Evolutionary conservation across 169 alveolate genomes (phyloP), one percentile per base, ranked within the genome.

Genomic region (Eimeria zaria): DNA sequence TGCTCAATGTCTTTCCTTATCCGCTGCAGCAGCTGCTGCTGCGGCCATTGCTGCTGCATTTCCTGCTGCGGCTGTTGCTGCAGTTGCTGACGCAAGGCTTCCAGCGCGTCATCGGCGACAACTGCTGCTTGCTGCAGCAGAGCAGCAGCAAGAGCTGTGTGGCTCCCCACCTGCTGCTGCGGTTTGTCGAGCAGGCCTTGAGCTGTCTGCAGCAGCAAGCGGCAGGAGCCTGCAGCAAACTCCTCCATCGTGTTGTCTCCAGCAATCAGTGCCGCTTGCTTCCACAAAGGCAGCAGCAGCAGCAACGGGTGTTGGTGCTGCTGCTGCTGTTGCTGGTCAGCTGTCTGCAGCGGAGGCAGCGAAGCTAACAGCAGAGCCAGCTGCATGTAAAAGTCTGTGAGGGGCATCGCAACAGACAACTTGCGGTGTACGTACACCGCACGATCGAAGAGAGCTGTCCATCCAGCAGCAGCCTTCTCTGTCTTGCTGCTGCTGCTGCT

Each of bases 111-210:
- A 39, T 83, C 91, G 8, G 74, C 91, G 18, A 55, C 76, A 16
- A 55, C 74, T 58, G 91, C 91, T 55, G 91, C 91, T 41, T 58
- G 91, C 91, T 83, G 76, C 91, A 83, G 78, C 76, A 67, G 76
- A 83, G 91, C 76, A 83, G 71, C 91, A 51, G 91, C 91, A 36
- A 83, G 74, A 55, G 91, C 91, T 18, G 27, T 16, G 46, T 51
- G 74, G 74, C 58, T 53, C 30, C 55, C 53, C 74, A 83, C 41
- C 60, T 58, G 74, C 53, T 51, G 91, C 22, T 51, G 53, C 11
- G 76, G 76, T 16, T 83, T 51, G 74, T 83, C 74, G 18, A 83
- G 11, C n/a, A 83, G 91, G 60, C 39, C 36, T 33, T 58, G 74
- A 2, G 91, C 91, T 16, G 55, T 83, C 46, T 83, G 91, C 60